Evolutionary conservation across 2,329 filamentous ascomycete species (phyloP).

Genomic region (Trichocomaceae sp.): DNA sequence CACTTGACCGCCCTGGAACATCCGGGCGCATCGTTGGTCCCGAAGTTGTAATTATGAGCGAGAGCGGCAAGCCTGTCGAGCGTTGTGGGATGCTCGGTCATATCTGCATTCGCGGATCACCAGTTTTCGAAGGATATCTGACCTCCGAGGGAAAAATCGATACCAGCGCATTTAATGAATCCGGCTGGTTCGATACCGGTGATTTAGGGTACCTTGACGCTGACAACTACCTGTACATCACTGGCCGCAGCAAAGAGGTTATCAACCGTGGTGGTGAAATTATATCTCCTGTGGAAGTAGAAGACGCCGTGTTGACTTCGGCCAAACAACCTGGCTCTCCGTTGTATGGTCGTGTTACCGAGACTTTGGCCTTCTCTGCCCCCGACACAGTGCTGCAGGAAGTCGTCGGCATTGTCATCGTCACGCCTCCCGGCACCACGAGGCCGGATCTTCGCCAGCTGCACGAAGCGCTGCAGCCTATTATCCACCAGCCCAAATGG

Average conservation of each 20-base stretch:
- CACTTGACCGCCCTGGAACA: background rate
- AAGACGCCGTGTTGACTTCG: slow-evolving; percentile 28
- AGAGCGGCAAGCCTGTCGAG: background rate
- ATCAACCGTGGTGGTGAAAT: slow-evolving; percentile 77
- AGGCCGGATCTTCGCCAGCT: background rate
- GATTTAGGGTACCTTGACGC: slow-evolving; percentile 76
- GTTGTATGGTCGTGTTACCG: background rate
- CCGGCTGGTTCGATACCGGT: slow-evolving; percentile 70
- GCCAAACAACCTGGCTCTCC: background rate
- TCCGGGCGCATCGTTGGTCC: background rate
- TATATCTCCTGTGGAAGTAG: slow-evolving; percentile 74
- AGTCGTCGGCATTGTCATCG: background rate
- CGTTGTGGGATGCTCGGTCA: background rate
- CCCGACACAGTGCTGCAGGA: background rate
- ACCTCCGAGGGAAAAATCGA: background rate
- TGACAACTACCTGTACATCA: slow-evolving; percentile 78
- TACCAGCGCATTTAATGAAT: background rate
- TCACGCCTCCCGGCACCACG: background rate
- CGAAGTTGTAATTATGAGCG: background rate
- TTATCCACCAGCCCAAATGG: background rate
- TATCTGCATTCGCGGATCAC: background rate
- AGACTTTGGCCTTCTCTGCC: background rate
- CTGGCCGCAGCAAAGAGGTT: slow-evolving; percentile 86
- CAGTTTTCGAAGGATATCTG: background rate
- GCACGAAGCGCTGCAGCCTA: background rate